Base-by-base conservation (phyloP, 2,329 filamentous ascomycete species). In the Metarhizium guizhouense region DNA sequence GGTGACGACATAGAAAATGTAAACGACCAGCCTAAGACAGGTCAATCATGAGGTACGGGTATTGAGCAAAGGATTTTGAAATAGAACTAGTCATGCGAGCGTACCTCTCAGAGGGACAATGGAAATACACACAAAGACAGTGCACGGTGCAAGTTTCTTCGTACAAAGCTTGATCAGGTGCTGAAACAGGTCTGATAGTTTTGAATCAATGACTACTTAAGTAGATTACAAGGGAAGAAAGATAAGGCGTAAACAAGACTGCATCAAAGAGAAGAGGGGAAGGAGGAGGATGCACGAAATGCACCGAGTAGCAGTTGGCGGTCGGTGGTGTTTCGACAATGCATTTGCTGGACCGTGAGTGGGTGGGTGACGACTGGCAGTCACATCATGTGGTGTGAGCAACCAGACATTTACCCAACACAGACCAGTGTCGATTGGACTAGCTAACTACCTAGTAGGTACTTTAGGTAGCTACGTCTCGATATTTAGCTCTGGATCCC, bases 281-380 rank as follows among this genome's bases (percentile, higher is more conserved):
- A 60, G 56, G 49, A 53, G 54, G 49, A 52, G 6, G 57, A 57
- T 59, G 58, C 54, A 64, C 58, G n/a, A 20, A 48, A 10, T 14
- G 4, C 16, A 48, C 16, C 20, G 25, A 48, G 20, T 14, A 48
- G 20, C 7, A 29, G 11, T 14, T 30, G 20, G 45, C 18, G 45
- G 45, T 48, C 25, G 45, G 45, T 48, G 45, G 45, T 48, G 45
- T 48, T 48, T 48, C 18, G 25, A 30, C 20, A 48, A 20, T 6
- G 25, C 45, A 30, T 29, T 25, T 40, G 50, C 18, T 30, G 14
- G 36, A 20, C 8, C 7, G 45, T 48, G 45, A 29, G 45, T 48
- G 45, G 50, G 36, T 52, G 36, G 50, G 36, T 16, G 32, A 52
- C 50, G 20, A 47, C 18, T 25, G 43, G 20, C n/a, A 47, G n/a